phyloP scores from a whole-genome alignment of 306 rosid species.

The Rosa rugosa region DNA sequence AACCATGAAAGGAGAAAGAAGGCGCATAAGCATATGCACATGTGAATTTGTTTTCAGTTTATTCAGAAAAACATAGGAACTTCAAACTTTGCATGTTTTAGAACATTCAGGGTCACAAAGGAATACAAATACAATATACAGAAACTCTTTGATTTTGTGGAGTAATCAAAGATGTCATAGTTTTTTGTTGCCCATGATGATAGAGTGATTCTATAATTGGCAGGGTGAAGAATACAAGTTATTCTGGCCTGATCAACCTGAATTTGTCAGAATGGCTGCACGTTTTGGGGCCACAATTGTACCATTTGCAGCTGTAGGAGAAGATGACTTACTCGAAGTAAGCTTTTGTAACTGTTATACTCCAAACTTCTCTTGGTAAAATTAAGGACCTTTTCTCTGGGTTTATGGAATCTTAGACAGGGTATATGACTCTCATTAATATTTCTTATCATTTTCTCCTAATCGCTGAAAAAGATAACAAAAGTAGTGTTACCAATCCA shows the following conservation, averaged over 20 bases:
- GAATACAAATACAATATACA: neutral
- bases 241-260: constrained; percentile 84
- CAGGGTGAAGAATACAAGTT: constrained; percentile 89
- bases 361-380: neutral
- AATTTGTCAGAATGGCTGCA: constrained; percentile 97
- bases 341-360: constrained; percentile 29
- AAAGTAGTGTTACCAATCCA: neutral
- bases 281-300: constrained; percentile 90
- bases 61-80: neutral
- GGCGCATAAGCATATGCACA: neutral
- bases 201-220: constrained; percentile 24
- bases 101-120: neutral
- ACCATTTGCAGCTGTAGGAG: constrained; percentile 94
- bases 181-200: constrained; percentile 13
- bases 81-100: neutral
- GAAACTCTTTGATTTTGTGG: neutral
- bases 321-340: constrained; percentile 80
- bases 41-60: neutral
- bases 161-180: neutral
- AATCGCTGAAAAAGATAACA: neutral
- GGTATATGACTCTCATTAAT: neutral
- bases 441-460: neutral
- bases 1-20: neutral
- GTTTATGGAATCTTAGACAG: neutral
- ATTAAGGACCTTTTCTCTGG: neutral